Base-by-base conservation (phyloP, 768 basidiomycete genomes). In the Flagelloscypha sp. region DNA sequence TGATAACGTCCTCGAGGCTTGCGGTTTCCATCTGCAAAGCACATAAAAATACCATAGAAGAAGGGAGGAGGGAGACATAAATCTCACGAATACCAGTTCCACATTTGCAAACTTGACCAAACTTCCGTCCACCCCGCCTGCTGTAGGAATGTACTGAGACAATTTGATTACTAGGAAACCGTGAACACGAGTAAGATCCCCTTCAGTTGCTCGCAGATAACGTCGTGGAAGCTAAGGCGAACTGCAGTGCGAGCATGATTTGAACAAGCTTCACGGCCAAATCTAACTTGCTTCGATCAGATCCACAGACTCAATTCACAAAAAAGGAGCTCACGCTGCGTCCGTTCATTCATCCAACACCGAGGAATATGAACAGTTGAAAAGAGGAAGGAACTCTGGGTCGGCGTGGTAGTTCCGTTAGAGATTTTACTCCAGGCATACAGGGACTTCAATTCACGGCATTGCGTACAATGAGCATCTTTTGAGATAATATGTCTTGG, bases 21-120 rank as follows among this genome's bases (percentile, higher is more conserved):
- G 13, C 10, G 3, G 10, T 30, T 42, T 16, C 45, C 47, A 27
- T 52, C 46, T 48, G 35, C 29, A 8, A 31, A 31, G 8, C 9
- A 9, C 17, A 9, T 9, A 8, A 11, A 18, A 9, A 9, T 8
- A 8, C 19, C 8, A 9, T 31, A 31, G 8, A 8, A 12, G 30
- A 9, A 16, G 8, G 30, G 19, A 18, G 8, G 12, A 16, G 30
- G 15, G 9, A 12, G 8, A 9, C 12, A 31, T 8, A 11, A 8
- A 31, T 9, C 25, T 27, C 25, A 27, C 13, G 25, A 9, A 13
- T 27, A 31, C 30, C 30, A 12, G 30, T 18, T 8, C 30, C 30
- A 8, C 30, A 11, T 18, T 18, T 18, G 8, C 30, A 12, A 15
- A 31, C 8, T 12, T 11, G 15, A 12, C 12, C 12, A 31, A 8